Evolutionary conservation across 139 green algal species (phyloP).

Genomic region (Zygnema circumcarinatum): DNA sequence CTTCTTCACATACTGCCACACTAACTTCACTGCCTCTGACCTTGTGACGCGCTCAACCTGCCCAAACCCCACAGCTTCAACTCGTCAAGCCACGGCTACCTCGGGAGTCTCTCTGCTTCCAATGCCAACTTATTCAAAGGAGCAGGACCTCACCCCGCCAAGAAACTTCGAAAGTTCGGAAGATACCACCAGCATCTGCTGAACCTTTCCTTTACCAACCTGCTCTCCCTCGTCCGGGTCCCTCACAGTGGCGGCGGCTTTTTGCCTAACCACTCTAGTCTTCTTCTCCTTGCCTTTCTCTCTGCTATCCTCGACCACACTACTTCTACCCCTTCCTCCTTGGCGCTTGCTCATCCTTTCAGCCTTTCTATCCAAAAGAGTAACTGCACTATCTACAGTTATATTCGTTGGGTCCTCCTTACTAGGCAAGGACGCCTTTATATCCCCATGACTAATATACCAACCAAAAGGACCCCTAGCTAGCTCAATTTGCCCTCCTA

Average conservation of each 20-base stretch:
- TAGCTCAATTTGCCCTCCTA: neutral
- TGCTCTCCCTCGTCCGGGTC: neutral
- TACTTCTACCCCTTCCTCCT: neutral
- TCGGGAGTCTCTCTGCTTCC: too few relatives aligned
- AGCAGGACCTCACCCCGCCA: too few relatives aligned
- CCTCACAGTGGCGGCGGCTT: too few relatives aligned
- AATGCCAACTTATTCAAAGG: too few relatives aligned
- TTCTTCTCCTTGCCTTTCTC: too few relatives aligned
- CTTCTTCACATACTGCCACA: constrained; percentile 26
- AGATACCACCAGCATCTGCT: neutral
- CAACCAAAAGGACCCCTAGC: neutral
- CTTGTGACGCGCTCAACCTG: constrained; percentile 11
- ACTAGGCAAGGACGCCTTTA: neutral
- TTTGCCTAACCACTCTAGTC: too few relatives aligned
- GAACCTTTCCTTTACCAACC: neutral
- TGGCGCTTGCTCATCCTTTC: neutral
- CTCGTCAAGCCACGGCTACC: neutral
- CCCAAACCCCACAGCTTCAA: neutral
- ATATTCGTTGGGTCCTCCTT: too few relatives aligned
- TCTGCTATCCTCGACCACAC: neutral
- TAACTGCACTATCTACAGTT: neutral
- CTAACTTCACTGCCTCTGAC: neutral
- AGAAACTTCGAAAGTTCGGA: too few relatives aligned
- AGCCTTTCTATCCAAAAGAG: neutral
- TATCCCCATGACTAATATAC: neutral